Base-by-base conservation (phyloP, 2,329 filamentous ascomycete species). In the Sclerotiophoma versabilis region DNA sequence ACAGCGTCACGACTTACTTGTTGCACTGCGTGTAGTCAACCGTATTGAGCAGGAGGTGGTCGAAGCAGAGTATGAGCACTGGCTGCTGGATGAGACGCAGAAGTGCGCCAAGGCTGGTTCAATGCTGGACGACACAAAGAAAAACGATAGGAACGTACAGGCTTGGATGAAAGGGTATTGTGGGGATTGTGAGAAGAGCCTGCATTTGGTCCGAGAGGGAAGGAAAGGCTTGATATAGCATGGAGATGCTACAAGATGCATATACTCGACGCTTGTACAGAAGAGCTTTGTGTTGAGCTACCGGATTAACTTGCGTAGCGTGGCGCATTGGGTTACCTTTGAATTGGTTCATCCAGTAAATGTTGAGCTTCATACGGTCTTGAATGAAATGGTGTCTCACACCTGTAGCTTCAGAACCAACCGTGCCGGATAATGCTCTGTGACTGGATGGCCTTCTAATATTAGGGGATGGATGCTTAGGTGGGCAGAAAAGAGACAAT, bases 1-100 rank as follows among this genome's bases (percentile, higher is more conserved):
- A 2, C 95, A 97, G 72, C 84, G 95, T 2, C 92, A 99, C 73
- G 92, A 98, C 70, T 80, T 99, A 17, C 79, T 98, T 2, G 93
- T 99, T 5, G 92, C 93, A 5, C 87, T 98, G 79, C 87, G 93
- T 4, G 85, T 97, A 2, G 88, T 98, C 57, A 97, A 98, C 75
- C 88, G 84, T 52, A 87, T 98, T 23, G 95, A 98, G 79, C 83
- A 84, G 54, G 92, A 97, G 74, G 88, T 96, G 73, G 76, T 98
- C 48, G 84, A 87, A 67, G 89, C 89, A 0, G 93, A 97, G 74
- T 99, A 92, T 88, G 93, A 96, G 77, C 90, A 91, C 60, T 99
- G 93, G 93, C 82, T 98, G 25, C 76, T 84, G 3, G 88, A 91
- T 62, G 95, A 99, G 77, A 88, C 87, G 60, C 76, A 81, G 27